A percentile compares a stretch with the other conserved stretches of the same genome.
Conservation (phyloP, 345 rosid species). For the Eucalyptus melliodora region DNA sequence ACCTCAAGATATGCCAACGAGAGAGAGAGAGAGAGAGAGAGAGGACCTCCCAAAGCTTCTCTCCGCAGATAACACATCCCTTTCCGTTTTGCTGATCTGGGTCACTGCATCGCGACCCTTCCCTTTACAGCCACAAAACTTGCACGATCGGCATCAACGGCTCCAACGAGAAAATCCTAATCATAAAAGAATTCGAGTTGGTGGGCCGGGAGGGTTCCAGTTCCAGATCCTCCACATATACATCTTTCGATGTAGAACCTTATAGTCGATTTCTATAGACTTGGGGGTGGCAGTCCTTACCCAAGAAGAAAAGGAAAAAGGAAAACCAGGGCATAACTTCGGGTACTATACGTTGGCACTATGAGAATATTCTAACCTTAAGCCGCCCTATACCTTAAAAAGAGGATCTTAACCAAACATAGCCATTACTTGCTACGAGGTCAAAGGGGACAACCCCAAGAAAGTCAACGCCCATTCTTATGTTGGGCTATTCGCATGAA, state of each 20-base stretch:
- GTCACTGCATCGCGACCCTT: not conserved
- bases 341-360: not conserved
- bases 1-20: not conserved
- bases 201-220: not conserved
- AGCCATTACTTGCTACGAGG: not conserved
- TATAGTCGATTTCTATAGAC: accelerated
- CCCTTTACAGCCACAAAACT: not conserved
- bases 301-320: not conserved
- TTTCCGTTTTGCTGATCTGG: not conserved
- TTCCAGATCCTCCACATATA: not conserved
- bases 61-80: not conserved
- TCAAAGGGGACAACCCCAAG: not conserved
- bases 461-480: not conserved
- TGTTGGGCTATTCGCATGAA: not conserved
- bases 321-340: not conserved
- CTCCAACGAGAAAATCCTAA: not conserved
- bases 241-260: not conserved
- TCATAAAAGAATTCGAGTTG: not conserved
- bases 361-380: not conserved
- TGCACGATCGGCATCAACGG: not conserved
- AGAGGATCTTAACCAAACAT: not conserved
- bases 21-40: not conserved
- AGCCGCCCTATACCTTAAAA: not conserved
- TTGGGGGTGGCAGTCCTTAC: not conserved
- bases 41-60: not conserved